Percentiles rank a stretch among this genome's conserved stretches.
Conservation (phyloP, 208 protist genomes). For the Leishmania lainsoni region DNA sequence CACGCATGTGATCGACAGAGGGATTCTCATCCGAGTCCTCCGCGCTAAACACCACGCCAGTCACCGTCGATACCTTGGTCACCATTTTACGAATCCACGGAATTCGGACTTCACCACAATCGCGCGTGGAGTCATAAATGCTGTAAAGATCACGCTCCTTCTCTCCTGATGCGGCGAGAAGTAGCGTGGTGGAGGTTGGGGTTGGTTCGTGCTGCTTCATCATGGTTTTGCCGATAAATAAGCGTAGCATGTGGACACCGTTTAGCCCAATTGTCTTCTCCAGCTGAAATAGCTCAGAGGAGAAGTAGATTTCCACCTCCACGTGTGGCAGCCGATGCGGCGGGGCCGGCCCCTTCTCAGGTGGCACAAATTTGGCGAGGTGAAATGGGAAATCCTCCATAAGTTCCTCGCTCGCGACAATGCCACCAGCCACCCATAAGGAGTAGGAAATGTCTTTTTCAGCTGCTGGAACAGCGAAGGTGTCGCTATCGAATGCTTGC, state of each 20-base stretch:
- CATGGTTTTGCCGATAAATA: conserved; percentile 78
- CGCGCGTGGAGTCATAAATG: conserved; percentile 18
- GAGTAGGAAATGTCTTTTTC: conserved; percentile 81
- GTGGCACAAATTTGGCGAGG: conserved; percentile 64
- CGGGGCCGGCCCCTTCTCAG: conserved; percentile 4
- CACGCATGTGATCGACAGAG: conserved; percentile 43
- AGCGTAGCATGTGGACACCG: conserved; percentile 64
- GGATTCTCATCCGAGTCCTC: conserved; percentile 37
- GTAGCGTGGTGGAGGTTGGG: conserved; percentile 60
- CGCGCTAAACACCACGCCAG: conserved; percentile 51
- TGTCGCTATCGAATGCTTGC: conserved; percentile 65
- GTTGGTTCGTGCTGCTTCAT: conserved; percentile 77
- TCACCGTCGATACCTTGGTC: conserved; percentile 51
- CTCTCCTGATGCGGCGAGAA: conserved; percentile 50
- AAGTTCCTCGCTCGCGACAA: conserved; percentile 66
- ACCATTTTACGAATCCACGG: conserved; percentile 58
- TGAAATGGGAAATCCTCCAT: conserved; percentile 82
- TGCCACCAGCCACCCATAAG: conserved; percentile 75
- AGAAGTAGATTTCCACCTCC: conserved; percentile 87
- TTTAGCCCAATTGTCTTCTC: conserved; percentile 54
- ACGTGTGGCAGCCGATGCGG: conserved; percentile 50
- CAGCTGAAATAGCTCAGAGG: conserved; percentile 74
- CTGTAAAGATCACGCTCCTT: conserved; percentile 39
- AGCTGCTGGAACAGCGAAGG: conserved; percentile 59
- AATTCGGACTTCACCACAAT: conserved; percentile 41